A percentile compares a stretch with the other conserved stretches of the same genome.
Conservation (phyloP, 208 protist species). For the Porcisia deanei region DNA sequence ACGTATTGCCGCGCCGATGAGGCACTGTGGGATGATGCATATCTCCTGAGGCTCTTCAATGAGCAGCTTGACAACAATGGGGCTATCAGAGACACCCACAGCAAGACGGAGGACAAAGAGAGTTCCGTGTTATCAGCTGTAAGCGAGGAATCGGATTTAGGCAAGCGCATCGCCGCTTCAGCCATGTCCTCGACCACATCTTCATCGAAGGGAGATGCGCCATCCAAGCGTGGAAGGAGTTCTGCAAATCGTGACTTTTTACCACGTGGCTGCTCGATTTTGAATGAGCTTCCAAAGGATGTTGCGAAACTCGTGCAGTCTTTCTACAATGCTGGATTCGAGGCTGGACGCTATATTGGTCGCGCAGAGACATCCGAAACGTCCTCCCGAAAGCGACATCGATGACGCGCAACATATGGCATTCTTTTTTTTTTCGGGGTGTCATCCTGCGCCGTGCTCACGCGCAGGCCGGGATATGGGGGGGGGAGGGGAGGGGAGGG, state of each 20-base stretch:
- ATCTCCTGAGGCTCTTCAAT: constrained; percentile 79
- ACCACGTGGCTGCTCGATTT: background rate
- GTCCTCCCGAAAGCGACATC: constrained; percentile 15
- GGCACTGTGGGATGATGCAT: constrained; percentile 81
- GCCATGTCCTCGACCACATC: background rate
- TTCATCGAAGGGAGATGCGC: background rate
- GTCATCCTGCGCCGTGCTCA: too few species aligned
- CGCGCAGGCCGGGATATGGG: too few species aligned
- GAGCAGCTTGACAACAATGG: constrained; percentile 55
- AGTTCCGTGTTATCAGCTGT: background rate
- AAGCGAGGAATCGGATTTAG: background rate
- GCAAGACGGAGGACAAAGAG: background rate
- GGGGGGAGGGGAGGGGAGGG: too few species aligned
- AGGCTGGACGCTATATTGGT: constrained; percentile 46
- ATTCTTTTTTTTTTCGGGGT: background rate
- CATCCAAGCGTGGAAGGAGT: background rate
- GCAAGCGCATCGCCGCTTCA: background rate
- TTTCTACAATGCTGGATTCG: constrained; percentile 63
- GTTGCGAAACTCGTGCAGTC: constrained; percentile 42
- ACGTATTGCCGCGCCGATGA: constrained; percentile 50
- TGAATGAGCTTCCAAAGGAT: constrained; percentile 33
- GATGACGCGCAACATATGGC: background rate
- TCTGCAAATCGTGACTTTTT: background rate
- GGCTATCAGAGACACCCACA: constrained; percentile 7
- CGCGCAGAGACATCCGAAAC: background rate